These are phyloP conservation scores for Tulasnella sp. DNA, from an alignment of 768 basidiomycete species.

Conservation along the genomic window DNA sequence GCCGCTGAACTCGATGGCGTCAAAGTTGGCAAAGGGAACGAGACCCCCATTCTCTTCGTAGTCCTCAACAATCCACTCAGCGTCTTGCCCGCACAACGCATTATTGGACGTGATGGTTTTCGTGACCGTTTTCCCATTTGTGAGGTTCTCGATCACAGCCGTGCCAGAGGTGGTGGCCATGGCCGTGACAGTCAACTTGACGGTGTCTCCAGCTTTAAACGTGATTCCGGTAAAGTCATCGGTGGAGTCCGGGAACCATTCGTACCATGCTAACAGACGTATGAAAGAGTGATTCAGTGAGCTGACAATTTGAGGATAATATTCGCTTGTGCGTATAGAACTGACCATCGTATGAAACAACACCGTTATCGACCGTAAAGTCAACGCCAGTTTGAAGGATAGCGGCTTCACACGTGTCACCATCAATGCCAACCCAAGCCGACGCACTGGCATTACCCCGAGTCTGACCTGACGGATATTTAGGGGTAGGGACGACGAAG, in stretches of 20 bases:
- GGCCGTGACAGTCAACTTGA: conserved; percentile 27
- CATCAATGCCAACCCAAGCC: conserved; percentile 29
- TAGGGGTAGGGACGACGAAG: conserved; percentile 28
- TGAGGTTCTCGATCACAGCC: conserved; percentile 24
- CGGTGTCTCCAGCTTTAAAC: conserved; percentile 24
- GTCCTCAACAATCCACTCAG: conserved; percentile 33
- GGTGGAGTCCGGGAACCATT: conserved; percentile 22
- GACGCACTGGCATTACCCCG: conserved; percentile 29
- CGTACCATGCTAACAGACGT: conserved; percentile 18
- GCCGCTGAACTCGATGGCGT: conserved; percentile 26
- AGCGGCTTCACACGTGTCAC: conserved; percentile 28
- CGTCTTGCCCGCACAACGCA: conserved; percentile 29
- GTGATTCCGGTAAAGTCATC: conserved; percentile 28
- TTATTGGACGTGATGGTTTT: conserved; percentile 25
- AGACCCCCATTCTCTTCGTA: conserved; percentile 25
- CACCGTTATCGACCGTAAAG: conserved; percentile 24
- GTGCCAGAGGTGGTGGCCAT: conserved; percentile 23
- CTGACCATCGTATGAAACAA: conserved; percentile 27
- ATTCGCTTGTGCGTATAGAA: not conserved
- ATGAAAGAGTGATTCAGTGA: not conserved
- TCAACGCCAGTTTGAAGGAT: conserved; percentile 32
- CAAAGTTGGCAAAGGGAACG: conserved; percentile 8
- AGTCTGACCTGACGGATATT: conserved; percentile 21
- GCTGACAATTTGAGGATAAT: too few relatives aligned
- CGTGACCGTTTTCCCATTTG: conserved; percentile 24